These are phyloP conservation scores for Oxyria digyna DNA, from an alignment of 148 eudicot genomes.

Conservation along the genomic window DNA sequence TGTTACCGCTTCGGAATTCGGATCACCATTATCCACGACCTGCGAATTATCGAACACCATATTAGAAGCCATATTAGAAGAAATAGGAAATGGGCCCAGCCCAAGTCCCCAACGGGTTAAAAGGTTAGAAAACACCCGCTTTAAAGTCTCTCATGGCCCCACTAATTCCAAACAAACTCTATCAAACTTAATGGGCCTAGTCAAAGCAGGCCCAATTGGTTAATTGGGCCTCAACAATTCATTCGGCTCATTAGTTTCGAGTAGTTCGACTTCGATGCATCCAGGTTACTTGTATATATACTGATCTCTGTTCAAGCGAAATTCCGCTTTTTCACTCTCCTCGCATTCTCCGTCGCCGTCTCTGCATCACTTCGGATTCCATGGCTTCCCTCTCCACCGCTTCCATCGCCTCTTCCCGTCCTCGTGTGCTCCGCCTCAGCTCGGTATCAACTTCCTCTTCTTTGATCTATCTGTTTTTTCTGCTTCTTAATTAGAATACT, in stretches of 20 bases:
- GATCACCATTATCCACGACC: too few relatives aligned
- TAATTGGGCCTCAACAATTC: background rate
- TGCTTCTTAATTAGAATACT: too few relatives aligned
- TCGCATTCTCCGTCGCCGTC: slow-evolving; percentile 28
- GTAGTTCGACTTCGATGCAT: background rate
- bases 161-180: too few relatives aligned
- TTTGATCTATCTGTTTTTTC: background rate
- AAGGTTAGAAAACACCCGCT: too few relatives aligned
- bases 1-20: too few relatives aligned
- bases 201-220: background rate
- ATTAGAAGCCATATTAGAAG: too few relatives aligned
- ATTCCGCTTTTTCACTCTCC: slow-evolving; percentile 14
- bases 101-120: too few relatives aligned
- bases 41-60: too few relatives aligned
- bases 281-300: background rate
- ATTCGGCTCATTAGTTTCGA: too few relatives aligned
- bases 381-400: slow-evolving; percentile 32
- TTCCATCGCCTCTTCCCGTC: slow-evolving; percentile 14
- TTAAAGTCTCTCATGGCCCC: too few relatives aligned
- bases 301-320: background rate
- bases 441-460: slow-evolving; percentile 16
- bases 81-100: too few relatives aligned
- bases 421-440: slow-evolving; percentile 4
- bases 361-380: slow-evolving; percentile 5
- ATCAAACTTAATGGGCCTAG: background rate